A percentile compares a stretch with the other conserved stretches of the same genome.
Conservation (phyloP, 371 early-diverging fungal genomes). For the Mortierella sp. region DNA sequence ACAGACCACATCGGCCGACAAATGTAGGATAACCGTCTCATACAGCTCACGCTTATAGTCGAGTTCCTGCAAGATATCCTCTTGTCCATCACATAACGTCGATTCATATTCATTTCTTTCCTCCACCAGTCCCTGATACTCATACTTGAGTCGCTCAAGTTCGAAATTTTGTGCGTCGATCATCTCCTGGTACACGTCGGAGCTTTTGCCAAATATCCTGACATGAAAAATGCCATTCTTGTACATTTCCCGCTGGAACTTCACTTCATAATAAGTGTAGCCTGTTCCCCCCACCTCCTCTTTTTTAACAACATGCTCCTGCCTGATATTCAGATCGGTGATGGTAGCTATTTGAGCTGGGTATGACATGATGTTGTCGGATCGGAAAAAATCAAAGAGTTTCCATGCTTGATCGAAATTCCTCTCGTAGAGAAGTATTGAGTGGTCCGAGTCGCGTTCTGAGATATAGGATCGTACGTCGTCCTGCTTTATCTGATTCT, state of each 20-base stretch:
- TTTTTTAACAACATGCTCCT: background rate
- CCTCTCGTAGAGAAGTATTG: background rate
- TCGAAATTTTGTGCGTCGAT: background rate
- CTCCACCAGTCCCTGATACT: background rate
- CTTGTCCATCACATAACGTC: background rate
- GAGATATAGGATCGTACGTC: slow-evolving; percentile 3
- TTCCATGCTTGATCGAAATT: slow-evolving; percentile 7
- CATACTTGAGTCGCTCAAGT: background rate
- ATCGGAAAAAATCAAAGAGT: slow-evolving; percentile 7
- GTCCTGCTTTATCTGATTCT: slow-evolving; percentile 1
- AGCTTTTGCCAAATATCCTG: background rate
- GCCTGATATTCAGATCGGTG: background rate
- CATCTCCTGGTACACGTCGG: background rate
- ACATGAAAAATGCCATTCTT: slow-evolving; percentile 3
- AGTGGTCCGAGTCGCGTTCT: background rate
- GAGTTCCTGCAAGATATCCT: background rate
- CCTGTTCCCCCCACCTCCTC: background rate
- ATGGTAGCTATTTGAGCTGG: slow-evolving; percentile 3
- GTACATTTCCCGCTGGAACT: background rate
- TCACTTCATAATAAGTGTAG: background rate
- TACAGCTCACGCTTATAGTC: slow-evolving; percentile 1
- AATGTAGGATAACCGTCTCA: background rate
- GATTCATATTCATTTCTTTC: background rate
- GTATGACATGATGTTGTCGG: background rate
- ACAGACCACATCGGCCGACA: background rate